A percentile compares a stretch with the other conserved stretches of the same genome.
Conservation (phyloP, 345 rosid genomes). For the Gossypium rotundifolium region DNA sequence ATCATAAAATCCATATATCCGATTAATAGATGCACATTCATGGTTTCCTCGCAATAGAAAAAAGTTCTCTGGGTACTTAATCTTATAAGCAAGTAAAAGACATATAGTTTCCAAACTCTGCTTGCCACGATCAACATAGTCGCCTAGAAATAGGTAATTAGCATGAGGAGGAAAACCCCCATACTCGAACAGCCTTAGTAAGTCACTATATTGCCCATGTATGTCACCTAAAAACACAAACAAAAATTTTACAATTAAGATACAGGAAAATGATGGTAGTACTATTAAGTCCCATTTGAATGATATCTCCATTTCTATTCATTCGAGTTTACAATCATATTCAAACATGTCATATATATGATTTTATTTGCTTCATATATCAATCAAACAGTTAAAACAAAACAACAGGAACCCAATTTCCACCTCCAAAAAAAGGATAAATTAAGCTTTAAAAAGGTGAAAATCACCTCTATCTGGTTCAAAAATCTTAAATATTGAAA, state of each 20-base stretch:
- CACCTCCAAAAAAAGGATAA: too few relatives aligned
- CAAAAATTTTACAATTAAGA: conserved; percentile 1
- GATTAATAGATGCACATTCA: conserved; percentile 86
- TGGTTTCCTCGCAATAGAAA: conserved; percentile 90
- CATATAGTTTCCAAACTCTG: conserved; percentile 94
- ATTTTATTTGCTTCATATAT: neutral
- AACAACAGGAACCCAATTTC: neutral
- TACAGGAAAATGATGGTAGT: neutral
- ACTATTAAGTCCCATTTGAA: neutral
- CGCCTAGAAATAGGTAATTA: conserved; percentile 81
- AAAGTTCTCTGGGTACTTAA: conserved; percentile 88
- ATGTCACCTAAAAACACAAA: conserved; percentile 57
- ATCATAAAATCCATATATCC: conserved; percentile 91
- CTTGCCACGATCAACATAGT: conserved; percentile 94
- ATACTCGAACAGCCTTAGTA: conserved; percentile 86
- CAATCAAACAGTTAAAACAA: conserved; percentile 10
- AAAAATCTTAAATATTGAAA: neutral
- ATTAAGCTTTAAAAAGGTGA: too few relatives aligned
- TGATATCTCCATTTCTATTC: neutral
- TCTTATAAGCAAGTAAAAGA: conserved; percentile 85
- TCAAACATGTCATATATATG: neutral
- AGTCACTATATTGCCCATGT: conserved; percentile 93
- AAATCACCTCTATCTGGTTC: too few relatives aligned
- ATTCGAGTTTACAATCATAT: neutral
- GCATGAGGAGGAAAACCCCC: conserved; percentile 93